Conservation (phyloP, 306 rosid genomes). For the Fragaria nilgerrensis region DNA sequence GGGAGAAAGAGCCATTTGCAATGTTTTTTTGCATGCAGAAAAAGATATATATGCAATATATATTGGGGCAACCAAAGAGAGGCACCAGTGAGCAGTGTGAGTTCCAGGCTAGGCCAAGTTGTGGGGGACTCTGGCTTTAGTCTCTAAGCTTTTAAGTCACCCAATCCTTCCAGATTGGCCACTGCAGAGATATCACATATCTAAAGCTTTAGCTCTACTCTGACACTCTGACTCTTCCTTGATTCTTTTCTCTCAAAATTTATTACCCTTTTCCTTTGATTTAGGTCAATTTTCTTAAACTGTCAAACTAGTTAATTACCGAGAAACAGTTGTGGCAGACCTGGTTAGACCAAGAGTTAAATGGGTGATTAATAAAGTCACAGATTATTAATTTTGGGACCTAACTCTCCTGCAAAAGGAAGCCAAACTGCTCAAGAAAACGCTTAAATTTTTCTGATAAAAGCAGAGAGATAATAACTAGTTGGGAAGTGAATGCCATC, state of each 20-base stretch:
- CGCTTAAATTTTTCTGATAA: slow-evolving; percentile 21
- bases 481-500: slow-evolving; percentile 18
- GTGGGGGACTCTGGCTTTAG: slow-evolving; percentile 26
- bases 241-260: slow-evolving; percentile 2
- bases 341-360: slow-evolving; percentile 7
- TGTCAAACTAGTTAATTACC: slow-evolving; percentile 13
- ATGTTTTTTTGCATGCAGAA: slow-evolving; percentile 1
- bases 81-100: background rate
- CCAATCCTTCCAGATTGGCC: slow-evolving; percentile 34
- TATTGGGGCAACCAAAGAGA: slow-evolving; percentile 14
- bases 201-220: slow-evolving; percentile 22
- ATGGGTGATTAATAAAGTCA: slow-evolving; percentile 12
- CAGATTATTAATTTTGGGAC: slow-evolving; percentile 1
- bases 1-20: slow-evolving; percentile 15
- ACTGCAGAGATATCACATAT: slow-evolving; percentile 26
- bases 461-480: slow-evolving; percentile 29
- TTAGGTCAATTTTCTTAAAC: background rate
- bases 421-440: slow-evolving; percentile 23
- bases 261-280: slow-evolving; percentile 18
- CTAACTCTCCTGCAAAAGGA: slow-evolving; percentile 9
- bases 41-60: background rate
- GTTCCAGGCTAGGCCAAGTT: slow-evolving; percentile 23
- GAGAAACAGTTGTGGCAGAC: slow-evolving; percentile 7
- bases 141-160: slow-evolving; percentile 26
- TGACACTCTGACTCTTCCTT: slow-evolving; percentile 21